Percentiles rank a stretch among this genome's conserved stretches.
Conservation (phyloP, 306 rosid species). For the Fragaria ananassa region DNA sequence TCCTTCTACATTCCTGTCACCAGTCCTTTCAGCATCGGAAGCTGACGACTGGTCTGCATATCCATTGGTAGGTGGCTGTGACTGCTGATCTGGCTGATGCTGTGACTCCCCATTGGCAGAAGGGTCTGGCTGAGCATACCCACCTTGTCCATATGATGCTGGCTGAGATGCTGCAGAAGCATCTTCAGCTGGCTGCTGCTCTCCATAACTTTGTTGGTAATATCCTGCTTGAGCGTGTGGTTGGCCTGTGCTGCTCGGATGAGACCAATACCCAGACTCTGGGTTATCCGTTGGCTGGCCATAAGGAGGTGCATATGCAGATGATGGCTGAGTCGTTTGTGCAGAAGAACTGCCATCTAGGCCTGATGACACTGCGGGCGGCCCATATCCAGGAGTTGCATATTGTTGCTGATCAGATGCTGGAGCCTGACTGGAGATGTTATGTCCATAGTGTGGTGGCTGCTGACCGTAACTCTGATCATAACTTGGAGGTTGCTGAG, state of each 20-base stretch:
- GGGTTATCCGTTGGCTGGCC: slow-evolving; percentile 27
- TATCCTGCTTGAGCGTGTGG: slow-evolving; percentile 33
- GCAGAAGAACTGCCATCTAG: slow-evolving; percentile 29
- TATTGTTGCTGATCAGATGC: slow-evolving; percentile 27
- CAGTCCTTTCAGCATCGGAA: slow-evolving; percentile 21
- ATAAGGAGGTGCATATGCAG: slow-evolving; percentile 28
- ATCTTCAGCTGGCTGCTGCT: slow-evolving; percentile 28
- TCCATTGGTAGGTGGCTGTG: slow-evolving; percentile 25
- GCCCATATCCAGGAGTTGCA: slow-evolving; percentile 31
- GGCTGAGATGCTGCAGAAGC: slow-evolving; percentile 21
- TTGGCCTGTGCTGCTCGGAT: slow-evolving; percentile 29
- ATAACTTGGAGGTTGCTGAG: slow-evolving; percentile 31
- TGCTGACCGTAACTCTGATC: slow-evolving; percentile 44
- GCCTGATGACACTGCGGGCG: slow-evolving; percentile 26
- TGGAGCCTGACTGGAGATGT: slow-evolving; percentile 27
- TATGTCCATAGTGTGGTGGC: slow-evolving; percentile 35
- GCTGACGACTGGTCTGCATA: slow-evolving; percentile 15
- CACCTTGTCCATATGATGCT: slow-evolving; percentile 33
- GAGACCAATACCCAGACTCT: slow-evolving; percentile 45
- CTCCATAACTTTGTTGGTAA: slow-evolving; percentile 35
- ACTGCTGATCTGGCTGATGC: slow-evolving; percentile 21
- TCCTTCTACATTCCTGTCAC: slow-evolving; percentile 21
- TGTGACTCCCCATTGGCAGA: slow-evolving; percentile 19
- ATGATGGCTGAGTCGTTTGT: slow-evolving; percentile 25
- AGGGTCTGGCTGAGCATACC: slow-evolving; percentile 33